Evolutionary conservation across 768 basidiomycete species (phyloP), one percentile per base, ranked within the genome.

Genomic region (Kwoniella sp.): DNA sequence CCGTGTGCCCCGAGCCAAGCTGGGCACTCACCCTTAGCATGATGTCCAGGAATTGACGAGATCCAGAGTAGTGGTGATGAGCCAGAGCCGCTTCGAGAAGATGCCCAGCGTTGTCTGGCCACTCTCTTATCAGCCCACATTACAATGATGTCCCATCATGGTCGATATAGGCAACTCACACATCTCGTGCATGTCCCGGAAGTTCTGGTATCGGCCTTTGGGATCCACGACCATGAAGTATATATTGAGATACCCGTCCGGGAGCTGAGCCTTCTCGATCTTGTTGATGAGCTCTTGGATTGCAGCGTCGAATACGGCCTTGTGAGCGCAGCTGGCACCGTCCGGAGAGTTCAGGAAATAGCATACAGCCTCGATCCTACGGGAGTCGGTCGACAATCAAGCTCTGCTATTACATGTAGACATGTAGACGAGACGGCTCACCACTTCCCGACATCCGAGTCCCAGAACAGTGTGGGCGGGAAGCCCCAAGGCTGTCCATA

Each of bases 371-470:
- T 73, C 72, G 50, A 73, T 61, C 72, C 72, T 73, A 23, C 12
- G 30, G 45, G 56, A 13, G 22, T 37, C 34, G 38, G 34, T 17
- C 25, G 15, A 13, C 26, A 9, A 47, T 47, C 1, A 57, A 7
- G 5, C 34, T 34, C 13, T 5, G 7, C 5, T 34, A 34, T 13
- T 34, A 5, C 34, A 5, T 34, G 34, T 5, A 34, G 5, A 34
- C 7, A 34, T 34, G 34, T 13, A n/a, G n/a, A n/a, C 20, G 4
- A 29, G 15, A 11, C 1, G 7, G 17, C 47, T 52, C 38, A 71
- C 72, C 72, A 73, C 57, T 73, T 73, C 13, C 72, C 72, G 4
- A 73, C 67, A 52, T 73, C 72, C 2, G 66, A 68, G 29, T 71
- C 72, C 72, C 72, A 73, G 48, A 71, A 68, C 20, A 73, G 50